phyloP scores from a whole-genome alignment of 2,329 filamentous ascomycete species.

The Ustulina deusta region DNA sequence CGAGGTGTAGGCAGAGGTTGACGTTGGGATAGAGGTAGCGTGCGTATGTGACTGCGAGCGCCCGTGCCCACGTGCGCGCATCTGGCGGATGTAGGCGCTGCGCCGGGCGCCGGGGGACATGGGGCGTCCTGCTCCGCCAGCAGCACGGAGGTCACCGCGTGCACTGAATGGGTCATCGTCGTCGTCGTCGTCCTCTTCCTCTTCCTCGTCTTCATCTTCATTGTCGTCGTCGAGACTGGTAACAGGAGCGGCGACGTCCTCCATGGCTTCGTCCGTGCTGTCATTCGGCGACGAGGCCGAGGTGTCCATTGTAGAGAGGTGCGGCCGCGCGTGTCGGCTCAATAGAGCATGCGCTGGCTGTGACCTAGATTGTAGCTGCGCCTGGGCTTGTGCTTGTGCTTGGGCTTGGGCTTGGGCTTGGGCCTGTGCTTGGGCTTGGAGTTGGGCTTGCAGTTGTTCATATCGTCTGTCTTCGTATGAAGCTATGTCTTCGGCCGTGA shows the following conservation, averaged over 20 bases:
- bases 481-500: slow-evolving; percentile 77
- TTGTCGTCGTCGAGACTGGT: slow-evolving; percentile 29
- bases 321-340: slow-evolving; percentile 22
- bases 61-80: slow-evolving; percentile 40
- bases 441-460: slow-evolving; percentile 30
- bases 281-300: slow-evolving; percentile 38
- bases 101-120: slow-evolving; percentile 43
- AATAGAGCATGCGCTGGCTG: slow-evolving; percentile 13
- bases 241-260: slow-evolving; percentile 33
- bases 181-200: slow-evolving; percentile 42
- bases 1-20: slow-evolving; percentile 22
- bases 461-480: slow-evolving; percentile 74
- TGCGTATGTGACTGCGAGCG: slow-evolving; percentile 33
- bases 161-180: slow-evolving; percentile 47
- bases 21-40: slow-evolving; percentile 33
- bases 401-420: slow-evolving; percentile 44
- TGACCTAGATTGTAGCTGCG: slow-evolving; percentile 27
- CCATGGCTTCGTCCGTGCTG: slow-evolving; percentile 46
- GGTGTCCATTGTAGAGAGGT: slow-evolving; percentile 40
- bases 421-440: slow-evolving; percentile 23
- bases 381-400: slow-evolving; percentile 26
- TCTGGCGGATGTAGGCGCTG: slow-evolving; percentile 43
- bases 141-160: slow-evolving; percentile 38
- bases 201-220: slow-evolving; percentile 26
- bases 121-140: slow-evolving; percentile 31